phyloP scores from a whole-genome alignment of 148 eudicot species.

The Simmondsia chinensis region DNA sequence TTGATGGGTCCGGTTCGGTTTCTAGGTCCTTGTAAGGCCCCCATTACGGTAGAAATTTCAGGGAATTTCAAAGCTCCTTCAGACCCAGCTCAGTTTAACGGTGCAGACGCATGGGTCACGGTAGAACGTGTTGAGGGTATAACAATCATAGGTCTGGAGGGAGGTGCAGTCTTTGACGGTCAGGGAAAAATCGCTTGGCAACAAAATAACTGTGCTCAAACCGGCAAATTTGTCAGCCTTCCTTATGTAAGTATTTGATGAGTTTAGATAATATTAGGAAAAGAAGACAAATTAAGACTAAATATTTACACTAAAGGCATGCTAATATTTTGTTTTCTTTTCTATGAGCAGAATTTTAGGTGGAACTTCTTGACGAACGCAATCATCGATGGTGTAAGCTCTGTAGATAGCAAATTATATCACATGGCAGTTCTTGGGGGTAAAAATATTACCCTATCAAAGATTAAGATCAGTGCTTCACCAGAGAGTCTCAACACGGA shows the following conservation, averaged over 20 bases:
- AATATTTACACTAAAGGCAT: too few relatives aligned
- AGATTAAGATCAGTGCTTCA: slow-evolving; percentile 31
- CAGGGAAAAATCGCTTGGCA: slow-evolving; percentile 46
- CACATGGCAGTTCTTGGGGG: slow-evolving; percentile 37
- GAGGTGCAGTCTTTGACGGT: slow-evolving; percentile 43
- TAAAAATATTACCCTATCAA: slow-evolving; percentile 21
- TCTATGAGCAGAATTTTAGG: slow-evolving; percentile 27
- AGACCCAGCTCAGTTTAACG: slow-evolving; percentile 14
- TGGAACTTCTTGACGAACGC: slow-evolving; percentile 34
- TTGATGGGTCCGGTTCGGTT: slow-evolving; percentile 12
- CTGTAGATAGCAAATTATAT: slow-evolving; percentile 46
- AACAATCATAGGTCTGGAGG: slow-evolving; percentile 25
- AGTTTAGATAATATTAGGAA: background rate
- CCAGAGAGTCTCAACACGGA: slow-evolving; percentile 47
- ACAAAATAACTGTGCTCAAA: slow-evolving; percentile 18
- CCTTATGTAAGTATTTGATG: slow-evolving; percentile 37
- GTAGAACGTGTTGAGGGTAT: slow-evolving; percentile 19
- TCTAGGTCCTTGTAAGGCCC: slow-evolving; percentile 52
- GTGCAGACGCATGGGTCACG: slow-evolving; percentile 31
- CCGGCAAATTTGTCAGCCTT: slow-evolving; percentile 17
- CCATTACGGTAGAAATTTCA: slow-evolving; percentile 17
- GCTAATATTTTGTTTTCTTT: background rate
- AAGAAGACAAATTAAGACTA: too few relatives aligned
- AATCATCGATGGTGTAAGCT: slow-evolving; percentile 20
- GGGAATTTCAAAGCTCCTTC: slow-evolving; percentile 55